Evolutionary conservation across 2,329 filamentous ascomycete genomes (phyloP), one percentile per base, ranked within the genome.

Genomic region (Graphilbum ipis-grandicollis): DNA sequence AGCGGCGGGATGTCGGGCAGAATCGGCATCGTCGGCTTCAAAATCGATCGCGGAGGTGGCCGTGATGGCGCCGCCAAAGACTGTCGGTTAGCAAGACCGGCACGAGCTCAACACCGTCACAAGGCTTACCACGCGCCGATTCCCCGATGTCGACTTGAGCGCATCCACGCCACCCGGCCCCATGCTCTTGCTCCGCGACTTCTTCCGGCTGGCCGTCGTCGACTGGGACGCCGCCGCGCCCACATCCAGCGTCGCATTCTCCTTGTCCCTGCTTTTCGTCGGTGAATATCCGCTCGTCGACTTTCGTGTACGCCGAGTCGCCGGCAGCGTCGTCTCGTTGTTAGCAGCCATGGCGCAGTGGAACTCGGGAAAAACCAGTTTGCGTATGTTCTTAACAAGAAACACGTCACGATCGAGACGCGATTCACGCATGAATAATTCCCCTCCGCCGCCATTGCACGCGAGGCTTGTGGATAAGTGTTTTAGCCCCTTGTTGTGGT

Each of bases 121-220:
- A 10, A 57, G 40, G 47, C 64, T 51, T 68, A 90, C 84, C 61
- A 84, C 80, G 55, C 81, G 72, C 48, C 81, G 66, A 54, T 93
- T 92, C 25, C 81, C 82, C 50, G 66, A 71, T 32, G 69, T 71
- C 50, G 78, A 69, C 54, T 79, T 85, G 38, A 92, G 65, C 39
- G 79, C 77, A 62, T 92, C 85, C 33, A 93, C 59, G 19, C 86
- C 85, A 35, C 88, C 90, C 14, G 90, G 88, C 3, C 90, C 90
- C 47, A 98, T 77, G 58, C 88, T 96, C 64, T 94, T 96, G 59
- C 88, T 94, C 46, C 90, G 76, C 40, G 79, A 81, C 59, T 85
- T 88, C 59, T 68, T 69, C 43, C 67, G 62, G 50, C 56, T 65
- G 40, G 61, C 62, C 22, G 61, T 64, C 45, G 65, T 51, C 39